Evolutionary conservation across 805 yeast genomes (phyloP).

Genomic region (Candida orba): DNA sequence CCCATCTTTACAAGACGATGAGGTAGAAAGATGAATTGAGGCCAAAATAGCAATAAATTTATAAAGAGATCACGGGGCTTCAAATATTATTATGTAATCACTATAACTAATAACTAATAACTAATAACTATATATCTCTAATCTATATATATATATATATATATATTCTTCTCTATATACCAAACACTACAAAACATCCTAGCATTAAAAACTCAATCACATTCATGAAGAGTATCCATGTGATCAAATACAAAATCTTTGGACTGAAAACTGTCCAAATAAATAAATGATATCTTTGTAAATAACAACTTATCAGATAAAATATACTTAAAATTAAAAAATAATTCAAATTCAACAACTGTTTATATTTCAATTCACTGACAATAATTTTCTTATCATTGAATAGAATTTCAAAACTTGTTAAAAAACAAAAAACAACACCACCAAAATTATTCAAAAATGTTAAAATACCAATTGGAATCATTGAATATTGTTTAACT

Average conservation of each 20-base stretch:
- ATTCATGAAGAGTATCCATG: slow-evolving; percentile 59
- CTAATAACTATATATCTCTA: no score
- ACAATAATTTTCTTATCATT: slow-evolving; percentile 6
- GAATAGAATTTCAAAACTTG: slow-evolving; percentile 28
- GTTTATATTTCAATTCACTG: slow-evolving; percentile 20
- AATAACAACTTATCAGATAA: slow-evolving; percentile 61
- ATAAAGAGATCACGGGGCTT: no score
- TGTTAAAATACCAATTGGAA: slow-evolving; percentile 69
- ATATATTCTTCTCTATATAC: no score
- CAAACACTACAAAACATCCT: not conserved
- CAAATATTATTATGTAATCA: no score
- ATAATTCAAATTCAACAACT: slow-evolving; percentile 29
- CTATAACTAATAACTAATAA: no score
- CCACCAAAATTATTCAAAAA: slow-evolving; percentile 81
- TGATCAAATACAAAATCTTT: slow-evolving; percentile 69
- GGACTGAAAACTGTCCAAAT: slow-evolving; percentile 99
- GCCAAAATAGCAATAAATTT: no score
- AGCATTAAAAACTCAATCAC: not conserved
- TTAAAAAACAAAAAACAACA: slow-evolving; percentile 52
- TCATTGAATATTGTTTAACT: slow-evolving; percentile 57
- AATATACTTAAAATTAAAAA: slow-evolving; percentile 53
- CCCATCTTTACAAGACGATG: slow-evolving; percentile 44
- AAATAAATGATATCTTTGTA: slow-evolving; percentile 77
- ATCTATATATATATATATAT: no score
- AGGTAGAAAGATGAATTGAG: no score